Conservation (phyloP, 768 basidiomycete genomes). For the Artomyces pyxidatus region DNA sequence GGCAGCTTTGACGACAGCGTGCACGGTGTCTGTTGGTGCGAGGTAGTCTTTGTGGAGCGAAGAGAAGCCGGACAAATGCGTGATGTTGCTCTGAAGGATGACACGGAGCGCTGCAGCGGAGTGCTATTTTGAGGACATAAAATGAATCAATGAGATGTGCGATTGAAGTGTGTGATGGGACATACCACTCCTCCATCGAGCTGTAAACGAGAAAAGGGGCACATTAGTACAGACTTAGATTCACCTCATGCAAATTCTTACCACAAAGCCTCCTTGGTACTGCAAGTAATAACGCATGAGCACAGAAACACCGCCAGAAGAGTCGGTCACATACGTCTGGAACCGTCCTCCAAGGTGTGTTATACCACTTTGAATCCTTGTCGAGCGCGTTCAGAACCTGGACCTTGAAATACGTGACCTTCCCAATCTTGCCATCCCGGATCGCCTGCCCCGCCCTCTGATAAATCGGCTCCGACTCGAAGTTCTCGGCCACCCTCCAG, state of each 20-base stretch:
- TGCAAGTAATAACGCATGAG: no score
- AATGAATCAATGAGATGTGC: background rate
- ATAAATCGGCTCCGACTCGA: constrained; percentile 57
- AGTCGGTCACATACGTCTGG: constrained; percentile 52
- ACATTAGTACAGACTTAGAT: background rate
- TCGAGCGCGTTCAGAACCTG: constrained; percentile 45
- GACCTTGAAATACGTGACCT: constrained; percentile 59
- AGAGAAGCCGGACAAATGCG: constrained; percentile 53
- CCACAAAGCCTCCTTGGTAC: constrained; percentile 80
- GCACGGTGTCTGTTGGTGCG: constrained; percentile 73
- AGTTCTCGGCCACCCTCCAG: constrained; percentile 81
- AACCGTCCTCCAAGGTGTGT: constrained; percentile 76
- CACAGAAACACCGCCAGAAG: background rate
- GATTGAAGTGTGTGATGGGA: constrained; percentile 13
- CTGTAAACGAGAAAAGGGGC: constrained; percentile 26
- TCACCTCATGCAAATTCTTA: constrained; percentile 21
- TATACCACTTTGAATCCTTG: constrained; percentile 64
- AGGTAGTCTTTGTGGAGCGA: constrained; percentile 66
- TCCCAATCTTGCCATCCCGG: constrained; percentile 57
- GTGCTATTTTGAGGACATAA: constrained; percentile 35
- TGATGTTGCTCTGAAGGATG: constrained; percentile 45
- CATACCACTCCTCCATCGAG: constrained; percentile 75
- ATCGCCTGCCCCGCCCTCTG: constrained; percentile 42
- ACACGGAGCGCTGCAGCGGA: constrained; percentile 55
- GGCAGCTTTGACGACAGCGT: constrained; percentile 37